Percentiles rank a stretch among this genome's conserved stretches.
These are phyloP conservation scores for Solanum pinnatisectum DNA, from an alignment of 257 asterid genomes.

Conservation along the genomic window DNA sequence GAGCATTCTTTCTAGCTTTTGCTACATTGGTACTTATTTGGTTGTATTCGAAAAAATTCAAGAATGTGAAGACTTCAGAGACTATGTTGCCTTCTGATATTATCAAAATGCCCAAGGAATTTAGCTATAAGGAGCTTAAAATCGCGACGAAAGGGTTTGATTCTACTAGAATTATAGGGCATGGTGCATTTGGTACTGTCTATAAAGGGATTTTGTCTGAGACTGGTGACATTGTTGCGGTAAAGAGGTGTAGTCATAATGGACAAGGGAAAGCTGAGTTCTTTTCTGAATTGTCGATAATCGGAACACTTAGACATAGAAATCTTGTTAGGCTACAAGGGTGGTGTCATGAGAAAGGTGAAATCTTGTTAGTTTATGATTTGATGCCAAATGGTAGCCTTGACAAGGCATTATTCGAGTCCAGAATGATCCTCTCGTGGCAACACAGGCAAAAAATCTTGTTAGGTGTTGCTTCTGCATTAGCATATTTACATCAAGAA, in stretches of 20 bases:
- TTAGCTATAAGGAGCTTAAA: constrained; percentile 1
- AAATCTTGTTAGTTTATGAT: constrained; percentile 5
- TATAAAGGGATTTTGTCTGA: constrained; percentile 2
- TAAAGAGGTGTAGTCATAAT: background rate
- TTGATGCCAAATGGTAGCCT: constrained; percentile 14
- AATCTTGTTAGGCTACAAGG: constrained; percentile 8
- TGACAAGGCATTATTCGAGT: background rate
- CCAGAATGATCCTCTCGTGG: background rate
- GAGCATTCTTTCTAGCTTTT: constrained; percentile 55
- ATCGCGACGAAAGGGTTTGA: constrained; percentile 1
- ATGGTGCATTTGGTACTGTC: constrained; percentile 9
- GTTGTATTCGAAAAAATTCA: constrained; percentile 46
- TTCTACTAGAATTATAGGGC: background rate
- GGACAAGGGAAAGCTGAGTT: constrained; percentile 10
- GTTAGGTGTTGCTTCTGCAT: constrained; percentile 10
- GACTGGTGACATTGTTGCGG: background rate
- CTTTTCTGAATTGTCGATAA: constrained; percentile 1
- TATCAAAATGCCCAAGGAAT: constrained; percentile 29
- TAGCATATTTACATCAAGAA: constrained; percentile 14
- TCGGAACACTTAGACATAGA: constrained; percentile 2
- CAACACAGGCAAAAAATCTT: background rate
- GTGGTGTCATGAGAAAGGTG: constrained; percentile 14
- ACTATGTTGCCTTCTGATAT: constrained; percentile 36
- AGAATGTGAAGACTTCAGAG: constrained; percentile 22
- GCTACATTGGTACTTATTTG: constrained; percentile 34